Percentiles rank a stretch among this genome's conserved stretches.
phyloP scores from a whole-genome alignment of 495 filamentous ascomycete genomes.

The Talaromyces borbonicus region DNA sequence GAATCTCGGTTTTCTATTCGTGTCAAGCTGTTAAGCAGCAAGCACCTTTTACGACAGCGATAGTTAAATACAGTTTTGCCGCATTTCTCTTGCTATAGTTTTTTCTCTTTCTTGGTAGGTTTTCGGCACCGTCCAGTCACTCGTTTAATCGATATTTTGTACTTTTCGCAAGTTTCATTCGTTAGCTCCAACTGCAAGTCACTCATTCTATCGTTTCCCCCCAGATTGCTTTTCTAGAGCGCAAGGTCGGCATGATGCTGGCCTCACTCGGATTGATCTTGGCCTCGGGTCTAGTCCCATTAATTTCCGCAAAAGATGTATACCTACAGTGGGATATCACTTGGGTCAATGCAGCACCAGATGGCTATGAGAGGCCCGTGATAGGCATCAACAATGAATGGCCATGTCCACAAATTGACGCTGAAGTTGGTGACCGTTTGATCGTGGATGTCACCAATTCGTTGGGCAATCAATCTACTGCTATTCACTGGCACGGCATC shows the following conservation, averaged over 20 bases:
- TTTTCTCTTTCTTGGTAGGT: neutral
- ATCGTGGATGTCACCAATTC: conserved; percentile 66
- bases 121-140: conserved; percentile 3
- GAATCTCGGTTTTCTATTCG: neutral
- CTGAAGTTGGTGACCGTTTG: conserved; percentile 59
- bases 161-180: neutral
- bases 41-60: too few relatives aligned
- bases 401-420: conserved; percentile 62
- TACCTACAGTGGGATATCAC: conserved; percentile 59
- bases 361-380: conserved; percentile 56
- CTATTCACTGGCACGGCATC: conserved; percentile 61
- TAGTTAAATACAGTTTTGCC: too few relatives aligned
- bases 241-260: neutral
- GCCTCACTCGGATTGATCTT: conserved; percentile 8
- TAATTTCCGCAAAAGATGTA: conserved; percentile 23
- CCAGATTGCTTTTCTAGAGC: neutral
- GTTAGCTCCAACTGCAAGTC: conserved; percentile 6
- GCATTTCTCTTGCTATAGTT: neutral
- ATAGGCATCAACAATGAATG: conserved; percentile 82
- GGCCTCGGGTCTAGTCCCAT: conserved; percentile 15
- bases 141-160: neutral
- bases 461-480: conserved; percentile 63
- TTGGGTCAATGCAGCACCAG: conserved; percentile 76
- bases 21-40: too few relatives aligned
- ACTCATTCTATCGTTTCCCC: neutral